These are phyloP conservation scores for Globisporangium parvum DNA, from an alignment of 352 stramenopile genomes.

Conservation along the genomic window DNA sequence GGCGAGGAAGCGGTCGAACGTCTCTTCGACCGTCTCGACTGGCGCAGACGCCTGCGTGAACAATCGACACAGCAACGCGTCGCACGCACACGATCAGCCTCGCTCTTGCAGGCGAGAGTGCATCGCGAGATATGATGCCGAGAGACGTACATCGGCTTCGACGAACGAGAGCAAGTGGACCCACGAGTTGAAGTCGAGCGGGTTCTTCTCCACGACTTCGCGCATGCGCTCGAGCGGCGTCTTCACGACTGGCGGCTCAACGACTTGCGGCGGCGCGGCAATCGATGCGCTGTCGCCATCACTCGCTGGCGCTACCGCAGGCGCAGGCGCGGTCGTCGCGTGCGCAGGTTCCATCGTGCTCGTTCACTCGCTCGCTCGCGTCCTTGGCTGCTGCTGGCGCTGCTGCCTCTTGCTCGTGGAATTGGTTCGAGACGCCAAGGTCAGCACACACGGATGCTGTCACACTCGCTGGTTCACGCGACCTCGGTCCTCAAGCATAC, in stretches of 20 bases:
- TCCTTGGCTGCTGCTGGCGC: not conserved
- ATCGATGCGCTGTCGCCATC: not conserved
- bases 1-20: constrained; percentile 61
- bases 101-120: not conserved
- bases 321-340: constrained; percentile 1
- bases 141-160: constrained; percentile 45
- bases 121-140: not conserved
- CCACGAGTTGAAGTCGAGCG: constrained; percentile 80
- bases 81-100: not conserved
- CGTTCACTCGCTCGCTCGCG: not conserved
- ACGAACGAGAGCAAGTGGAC: constrained; percentile 64
- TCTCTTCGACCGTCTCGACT: constrained; percentile 52
- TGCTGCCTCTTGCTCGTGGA: not conserved
- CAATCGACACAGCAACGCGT: not conserved
- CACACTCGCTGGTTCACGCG: not conserved
- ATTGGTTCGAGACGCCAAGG: not conserved
- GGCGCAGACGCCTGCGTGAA: constrained; percentile 22
- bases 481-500: not conserved
- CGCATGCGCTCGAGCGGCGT: constrained; percentile 43
- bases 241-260: constrained; percentile 32
- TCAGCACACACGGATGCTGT: not conserved
- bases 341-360: constrained; percentile 11
- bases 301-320: not conserved
- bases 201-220: constrained; percentile 54
- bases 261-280: not conserved